phyloP scores from a whole-genome alignment of 2,329 filamentous ascomycete species.

The Fusarium secorum region DNA sequence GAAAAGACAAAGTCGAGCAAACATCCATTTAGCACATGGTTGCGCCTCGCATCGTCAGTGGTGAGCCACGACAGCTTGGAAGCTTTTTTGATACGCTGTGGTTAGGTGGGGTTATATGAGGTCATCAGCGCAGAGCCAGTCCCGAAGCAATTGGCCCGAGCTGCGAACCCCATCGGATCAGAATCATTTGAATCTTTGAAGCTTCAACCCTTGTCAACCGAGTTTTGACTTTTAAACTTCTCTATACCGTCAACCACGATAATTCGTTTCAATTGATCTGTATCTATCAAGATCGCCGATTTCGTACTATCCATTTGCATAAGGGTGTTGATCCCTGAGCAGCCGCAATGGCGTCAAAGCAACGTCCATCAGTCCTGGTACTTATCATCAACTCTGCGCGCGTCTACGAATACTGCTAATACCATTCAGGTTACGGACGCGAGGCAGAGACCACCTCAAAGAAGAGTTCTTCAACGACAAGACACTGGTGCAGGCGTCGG shows the following conservation, averaged over 20 bases:
- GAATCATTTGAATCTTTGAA: constrained; percentile 33
- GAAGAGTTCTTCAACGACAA: constrained; percentile 46
- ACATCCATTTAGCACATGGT: not conserved
- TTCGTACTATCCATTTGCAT: not conserved
- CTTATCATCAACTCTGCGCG: constrained; percentile 32
- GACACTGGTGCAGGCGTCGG: constrained; percentile 44
- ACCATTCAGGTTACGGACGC: constrained; percentile 50
- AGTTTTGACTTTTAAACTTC: not conserved
- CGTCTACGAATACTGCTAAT: constrained; percentile 25
- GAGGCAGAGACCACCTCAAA: constrained; percentile 47
- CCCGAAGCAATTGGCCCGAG: constrained; percentile 37
- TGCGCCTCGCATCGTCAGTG: not conserved
- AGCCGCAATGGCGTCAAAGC: constrained; percentile 57
- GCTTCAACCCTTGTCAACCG: constrained; percentile 15
- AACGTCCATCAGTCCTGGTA: constrained; percentile 67
- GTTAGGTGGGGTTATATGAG: constrained; percentile 42
- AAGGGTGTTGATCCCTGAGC: not conserved
- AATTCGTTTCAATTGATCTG: not conserved
- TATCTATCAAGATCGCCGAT: not conserved
- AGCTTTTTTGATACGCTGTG: constrained; percentile 3
- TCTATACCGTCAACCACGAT: constrained; percentile 3
- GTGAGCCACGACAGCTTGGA: not conserved
- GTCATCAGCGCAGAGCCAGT: constrained; percentile 36
- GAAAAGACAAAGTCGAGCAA: not conserved
- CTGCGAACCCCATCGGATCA: constrained; percentile 26